Percentiles rank a stretch among this genome's conserved stretches.
Conservation (phyloP, 345 rosid species). For the Carallia pectinifolia region DNA sequence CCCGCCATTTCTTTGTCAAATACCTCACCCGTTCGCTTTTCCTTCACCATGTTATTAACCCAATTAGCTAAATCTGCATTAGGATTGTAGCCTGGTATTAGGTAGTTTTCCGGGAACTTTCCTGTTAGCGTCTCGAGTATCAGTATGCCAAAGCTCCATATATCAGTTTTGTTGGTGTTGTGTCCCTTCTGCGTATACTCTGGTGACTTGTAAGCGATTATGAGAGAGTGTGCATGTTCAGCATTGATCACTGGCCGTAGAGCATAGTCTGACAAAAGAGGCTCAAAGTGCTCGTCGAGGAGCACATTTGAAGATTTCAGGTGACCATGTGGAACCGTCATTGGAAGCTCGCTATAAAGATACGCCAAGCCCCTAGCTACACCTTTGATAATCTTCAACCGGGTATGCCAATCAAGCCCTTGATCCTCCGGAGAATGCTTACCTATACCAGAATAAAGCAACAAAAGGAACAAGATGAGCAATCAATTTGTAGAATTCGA, state of each 20-base stretch:
- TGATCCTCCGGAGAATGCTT: slow-evolving; percentile 46
- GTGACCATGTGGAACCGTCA: slow-evolving; percentile 68
- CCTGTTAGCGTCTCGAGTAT: slow-evolving; percentile 65
- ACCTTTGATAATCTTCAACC: slow-evolving; percentile 63
- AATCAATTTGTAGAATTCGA: too few species aligned
- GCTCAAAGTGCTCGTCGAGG: slow-evolving; percentile 45
- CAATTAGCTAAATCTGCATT: slow-evolving; percentile 49
- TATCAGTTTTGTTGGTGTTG: slow-evolving; percentile 54
- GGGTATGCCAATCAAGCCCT: slow-evolving; percentile 58
- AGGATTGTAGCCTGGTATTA: slow-evolving; percentile 40
- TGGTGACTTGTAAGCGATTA: slow-evolving; percentile 71
- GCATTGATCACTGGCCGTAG: slow-evolving; percentile 61
- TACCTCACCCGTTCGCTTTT: slow-evolving; percentile 50
- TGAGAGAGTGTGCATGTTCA: slow-evolving; percentile 53
- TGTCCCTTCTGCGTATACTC: slow-evolving; percentile 46
- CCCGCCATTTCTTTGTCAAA: slow-evolving; percentile 65
- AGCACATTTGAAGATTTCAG: slow-evolving; percentile 79
- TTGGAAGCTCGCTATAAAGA: slow-evolving; percentile 58
- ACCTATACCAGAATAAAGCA: slow-evolving; percentile 31
- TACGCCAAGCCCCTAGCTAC: slow-evolving; percentile 58
- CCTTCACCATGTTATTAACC: slow-evolving; percentile 64
- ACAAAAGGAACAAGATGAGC: too few species aligned
- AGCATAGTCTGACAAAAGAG: slow-evolving; percentile 57
- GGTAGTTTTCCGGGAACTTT: slow-evolving; percentile 62
- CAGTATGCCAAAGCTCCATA: slow-evolving; percentile 68